Base-by-base conservation (phyloP, 176 grass and related monocot genomes). In the Phoenix dactylifera region DNA sequence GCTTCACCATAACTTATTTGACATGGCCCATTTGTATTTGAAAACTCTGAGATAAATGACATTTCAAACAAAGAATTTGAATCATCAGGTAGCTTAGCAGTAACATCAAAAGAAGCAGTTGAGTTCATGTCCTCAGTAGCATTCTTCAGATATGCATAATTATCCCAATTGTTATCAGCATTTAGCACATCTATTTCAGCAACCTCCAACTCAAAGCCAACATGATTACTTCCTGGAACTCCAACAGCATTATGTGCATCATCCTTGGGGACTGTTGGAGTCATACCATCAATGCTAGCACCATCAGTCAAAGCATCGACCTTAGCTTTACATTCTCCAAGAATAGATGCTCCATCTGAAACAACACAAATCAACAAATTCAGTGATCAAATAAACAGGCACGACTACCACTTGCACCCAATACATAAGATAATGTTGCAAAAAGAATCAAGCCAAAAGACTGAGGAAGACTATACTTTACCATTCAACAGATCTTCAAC, bases 21-120 rank as follows among this genome's bases (percentile, higher is more conserved):
- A 60, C 63, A 49, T 0, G 15, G 16, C 26, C 23, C 49, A 22
- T 60, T 15, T 10, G 26, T 6, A 55, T 76, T 60, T 74, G 18
- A 7, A 29, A 49, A 22, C 32, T 70, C 32, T 18, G 70, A 51
- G 52, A 75, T 52, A 30, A 67, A 17, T 26, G 79, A 17, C 49
- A 55, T 60, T 39, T 74, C 77, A 59, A 89, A 92, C 64, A 81
- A 71, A 16, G 76, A 66, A 68, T 66, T 78, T 55, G 81, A 78
- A 54, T 75, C 73, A 44, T 86, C 74, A 12, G 84, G 78, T 54
- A 98, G 67, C 57, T 88, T 80, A 68, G 71, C 35, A 65, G 75
- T 74, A 74, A 74, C 19, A 68, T 53, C 60, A 60, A 71, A 62
- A 18, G 14, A 14, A 62, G 4, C 16, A 24, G 18, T 7, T 16